A percentile compares a stretch with the other conserved stretches of the same genome.
Conservation (phyloP, 2,329 filamentous ascomycete genomes). For the Sarocladium strictum region DNA sequence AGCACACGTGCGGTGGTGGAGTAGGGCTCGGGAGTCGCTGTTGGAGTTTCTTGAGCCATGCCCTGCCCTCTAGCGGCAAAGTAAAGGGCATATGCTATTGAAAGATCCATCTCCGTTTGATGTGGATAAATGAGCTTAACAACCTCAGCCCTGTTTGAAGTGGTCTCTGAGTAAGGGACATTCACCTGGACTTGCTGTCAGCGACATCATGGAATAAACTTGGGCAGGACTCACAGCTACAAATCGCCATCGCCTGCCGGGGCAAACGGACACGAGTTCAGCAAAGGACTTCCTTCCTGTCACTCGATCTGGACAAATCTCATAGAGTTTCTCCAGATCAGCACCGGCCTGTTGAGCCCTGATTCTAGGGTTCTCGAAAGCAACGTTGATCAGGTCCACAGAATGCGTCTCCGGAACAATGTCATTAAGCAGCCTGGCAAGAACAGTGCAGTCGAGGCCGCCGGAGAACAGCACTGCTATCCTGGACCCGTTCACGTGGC, state of each 20-base stretch:
- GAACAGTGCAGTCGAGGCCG: constrained; percentile 83
- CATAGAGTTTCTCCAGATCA: constrained; percentile 24
- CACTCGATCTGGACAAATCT: constrained; percentile 82
- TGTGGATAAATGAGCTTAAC: constrained; percentile 82
- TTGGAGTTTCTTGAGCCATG: constrained; percentile 26
- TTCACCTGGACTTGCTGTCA: constrained; percentile 50
- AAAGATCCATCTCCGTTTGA: constrained; percentile 98
- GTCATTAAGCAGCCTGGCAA: constrained; percentile 76
- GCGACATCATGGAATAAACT: constrained; percentile 11
- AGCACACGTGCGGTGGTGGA: constrained; percentile 72
- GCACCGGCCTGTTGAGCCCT: constrained; percentile 38
- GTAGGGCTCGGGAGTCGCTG: constrained; percentile 38
- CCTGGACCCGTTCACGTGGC: constrained; percentile 34
- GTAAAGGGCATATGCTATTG: constrained; percentile 88
- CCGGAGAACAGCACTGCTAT: constrained; percentile 88
- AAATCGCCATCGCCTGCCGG: constrained; percentile 72
- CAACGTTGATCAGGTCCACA: constrained; percentile 90
- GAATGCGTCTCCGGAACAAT: constrained; percentile 61
- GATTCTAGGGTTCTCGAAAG: constrained; percentile 87
- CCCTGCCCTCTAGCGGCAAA: constrained; percentile 79
- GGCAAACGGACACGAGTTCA: constrained; percentile 68
- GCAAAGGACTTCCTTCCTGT: constrained; percentile 75
- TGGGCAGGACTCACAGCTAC: constrained; percentile 49
- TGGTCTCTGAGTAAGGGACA: constrained; percentile 70
- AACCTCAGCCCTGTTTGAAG: constrained; percentile 62